These are phyloP conservation scores for Sordariomycetes sp. DNA, from an alignment of 2,329 filamentous ascomycete genomes.

Conservation along the genomic window DNA sequence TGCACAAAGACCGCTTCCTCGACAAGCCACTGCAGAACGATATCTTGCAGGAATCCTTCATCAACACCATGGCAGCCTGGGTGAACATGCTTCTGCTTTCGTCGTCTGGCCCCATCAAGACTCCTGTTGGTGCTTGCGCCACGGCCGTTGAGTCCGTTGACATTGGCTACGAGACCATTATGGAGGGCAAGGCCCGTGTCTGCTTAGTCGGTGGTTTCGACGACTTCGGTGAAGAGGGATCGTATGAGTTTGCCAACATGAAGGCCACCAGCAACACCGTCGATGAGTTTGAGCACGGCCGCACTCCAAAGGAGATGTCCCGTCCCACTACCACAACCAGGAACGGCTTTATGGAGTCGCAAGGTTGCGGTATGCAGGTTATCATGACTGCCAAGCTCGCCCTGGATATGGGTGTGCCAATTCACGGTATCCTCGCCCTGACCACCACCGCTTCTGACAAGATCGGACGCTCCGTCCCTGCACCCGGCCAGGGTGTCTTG, in stretches of 20 bases:
- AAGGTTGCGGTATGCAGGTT: constrained; percentile 95
- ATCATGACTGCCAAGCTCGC: constrained; percentile 97
- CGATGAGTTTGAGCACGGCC: constrained; percentile 90
- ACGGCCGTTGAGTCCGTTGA: constrained; percentile 96
- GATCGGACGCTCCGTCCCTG: constrained; percentile 94
- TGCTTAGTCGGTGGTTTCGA: constrained; percentile 98
- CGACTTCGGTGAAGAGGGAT: constrained; percentile 98
- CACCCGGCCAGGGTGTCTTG: constrained; percentile 92
- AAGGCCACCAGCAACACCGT: constrained; percentile 97
- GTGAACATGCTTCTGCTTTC: constrained; percentile 98
- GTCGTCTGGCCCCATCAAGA: constrained; percentile 97
- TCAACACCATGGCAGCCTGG: constrained; percentile 99
- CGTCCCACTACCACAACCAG: constrained; percentile 92
- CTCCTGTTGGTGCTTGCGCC: constrained; percentile 92
- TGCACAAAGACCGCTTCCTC: constrained; percentile 96
- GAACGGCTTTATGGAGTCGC: constrained; percentile 98
- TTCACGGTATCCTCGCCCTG: constrained; percentile 87
- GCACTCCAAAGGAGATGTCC: constrained; percentile 96
- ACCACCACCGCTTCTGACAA: constrained; percentile 97
- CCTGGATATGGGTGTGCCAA: constrained; percentile 96
- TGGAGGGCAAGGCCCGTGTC: constrained; percentile 94
- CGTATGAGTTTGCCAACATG: constrained; percentile 99
- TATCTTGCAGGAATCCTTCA: constrained; percentile 98
- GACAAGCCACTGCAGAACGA: constrained; percentile 98
- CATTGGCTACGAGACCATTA: constrained; percentile 96